These are phyloP conservation scores for Pichia sp. DNA, from an alignment of 1,139 yeast species.

Conservation along the genomic window DNA sequence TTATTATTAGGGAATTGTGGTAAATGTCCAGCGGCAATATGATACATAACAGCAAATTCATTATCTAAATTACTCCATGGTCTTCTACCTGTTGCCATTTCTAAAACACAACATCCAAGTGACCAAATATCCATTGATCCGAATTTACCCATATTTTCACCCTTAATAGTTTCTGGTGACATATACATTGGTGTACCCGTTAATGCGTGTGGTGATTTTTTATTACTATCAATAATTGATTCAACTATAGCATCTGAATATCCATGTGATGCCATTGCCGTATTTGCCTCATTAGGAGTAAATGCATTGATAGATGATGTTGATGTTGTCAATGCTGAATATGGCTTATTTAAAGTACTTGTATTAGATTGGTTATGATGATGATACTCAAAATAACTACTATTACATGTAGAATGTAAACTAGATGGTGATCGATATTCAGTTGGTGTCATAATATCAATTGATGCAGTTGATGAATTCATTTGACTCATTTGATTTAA, in stretches of 20 bases:
- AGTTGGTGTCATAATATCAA: neutral
- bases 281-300: neutral
- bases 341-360: neutral
- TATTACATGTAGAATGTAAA: slow-evolving; percentile 6
- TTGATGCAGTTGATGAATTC: neutral
- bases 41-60: slow-evolving; percentile 98
- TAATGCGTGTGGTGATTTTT: slow-evolving; percentile 36
- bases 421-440: slow-evolving; percentile 4
- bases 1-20: slow-evolving; percentile 80
- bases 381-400: slow-evolving; percentile 4
- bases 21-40: slow-evolving; percentile 90
- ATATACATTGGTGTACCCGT: slow-evolving; percentile 99
- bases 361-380: neutral
- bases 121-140: slow-evolving; percentile 86
- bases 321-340: neutral
- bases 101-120: slow-evolving; percentile 71
- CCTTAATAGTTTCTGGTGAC: slow-evolving; percentile 93
- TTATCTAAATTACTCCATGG: slow-evolving; percentile 92
- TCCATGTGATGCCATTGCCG: neutral
- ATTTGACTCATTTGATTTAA: too few relatives aligned
- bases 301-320: slow-evolving; percentile 6
- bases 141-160: slow-evolving; percentile 55
- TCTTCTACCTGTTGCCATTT: slow-evolving; percentile 77
- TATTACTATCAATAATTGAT: slow-evolving; percentile 10
- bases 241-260: slow-evolving; percentile 1